phyloP scores from a whole-genome alignment of 352 stramenopile species.

The Phytophthora crassamura region DNA sequence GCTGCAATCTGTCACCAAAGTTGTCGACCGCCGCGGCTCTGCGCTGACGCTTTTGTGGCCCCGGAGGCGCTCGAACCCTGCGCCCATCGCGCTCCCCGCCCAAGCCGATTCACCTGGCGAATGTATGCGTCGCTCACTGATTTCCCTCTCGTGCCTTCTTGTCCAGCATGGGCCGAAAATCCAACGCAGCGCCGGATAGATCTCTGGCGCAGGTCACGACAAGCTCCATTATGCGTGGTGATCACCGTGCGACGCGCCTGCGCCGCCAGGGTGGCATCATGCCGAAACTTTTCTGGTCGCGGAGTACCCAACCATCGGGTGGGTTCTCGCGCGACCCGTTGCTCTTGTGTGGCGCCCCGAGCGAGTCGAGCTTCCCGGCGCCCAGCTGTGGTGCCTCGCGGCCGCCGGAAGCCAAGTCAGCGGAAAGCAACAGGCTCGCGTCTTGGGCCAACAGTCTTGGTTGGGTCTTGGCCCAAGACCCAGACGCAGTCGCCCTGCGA shows the following conservation, averaged over 20 bases:
- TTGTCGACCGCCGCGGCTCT: conserved; percentile 19
- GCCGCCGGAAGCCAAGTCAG: conserved; percentile 8
- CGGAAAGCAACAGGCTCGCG: background rate
- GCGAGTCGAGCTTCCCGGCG: conserved; percentile 11
- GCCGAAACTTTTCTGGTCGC: conserved; percentile 15
- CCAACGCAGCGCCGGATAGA: conserved; percentile 14
- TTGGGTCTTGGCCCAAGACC: no score
- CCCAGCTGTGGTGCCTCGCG: conserved; percentile 25
- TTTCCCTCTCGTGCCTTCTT: background rate
- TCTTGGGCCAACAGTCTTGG: no score
- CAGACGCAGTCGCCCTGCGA: background rate
- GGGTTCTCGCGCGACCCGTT: background rate
- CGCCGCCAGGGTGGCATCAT: conserved; percentile 1
- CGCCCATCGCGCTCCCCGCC: background rate
- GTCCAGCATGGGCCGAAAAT: conserved; percentile 27
- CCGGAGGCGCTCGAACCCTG: background rate
- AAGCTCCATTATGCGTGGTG: background rate
- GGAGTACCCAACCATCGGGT: conserved; percentile 30
- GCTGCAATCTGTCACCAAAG: conserved; percentile 35
- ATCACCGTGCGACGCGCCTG: background rate
- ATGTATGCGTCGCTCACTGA: conserved; percentile 12
- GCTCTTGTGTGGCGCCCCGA: conserved; percentile 5
- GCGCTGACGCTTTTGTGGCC: conserved; percentile 30
- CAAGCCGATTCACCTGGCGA: conserved; percentile 8
- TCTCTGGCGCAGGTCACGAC: background rate